phyloP scores from a whole-genome alignment of 176 grass and related monocot genomes.

The Thinopyrum elongatum region DNA sequence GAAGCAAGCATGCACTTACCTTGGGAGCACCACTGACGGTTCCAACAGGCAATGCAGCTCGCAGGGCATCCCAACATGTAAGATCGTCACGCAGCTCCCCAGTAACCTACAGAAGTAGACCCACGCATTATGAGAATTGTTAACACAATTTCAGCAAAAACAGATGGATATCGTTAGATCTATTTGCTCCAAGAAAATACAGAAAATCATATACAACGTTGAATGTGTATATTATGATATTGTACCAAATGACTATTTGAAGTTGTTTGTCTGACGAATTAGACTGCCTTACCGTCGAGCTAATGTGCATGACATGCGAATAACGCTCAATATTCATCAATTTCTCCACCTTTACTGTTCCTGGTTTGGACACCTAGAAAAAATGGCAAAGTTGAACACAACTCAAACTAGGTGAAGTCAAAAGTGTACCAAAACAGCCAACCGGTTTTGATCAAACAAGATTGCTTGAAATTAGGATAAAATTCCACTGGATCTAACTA shows the following conservation, averaged over 20 bases:
- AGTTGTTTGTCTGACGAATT: neutral
- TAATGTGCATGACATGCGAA: slow-evolving; percentile 98
- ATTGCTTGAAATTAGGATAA: neutral
- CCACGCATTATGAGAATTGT: slow-evolving; percentile 5
- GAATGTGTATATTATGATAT: neutral
- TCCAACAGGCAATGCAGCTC: slow-evolving; percentile 84
- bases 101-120: slow-evolving; percentile 56
- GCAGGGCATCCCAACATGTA: slow-evolving; percentile 80
- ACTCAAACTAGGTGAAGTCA: neutral
- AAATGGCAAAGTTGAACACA: neutral
- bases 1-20: slow-evolving; percentile 26
- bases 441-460: neutral
- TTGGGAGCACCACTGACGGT: slow-evolving; percentile 97
- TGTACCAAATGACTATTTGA: neutral
- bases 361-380: slow-evolving; percentile 77
- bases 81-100: slow-evolving; percentile 74
- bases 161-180: neutral
- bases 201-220: neutral
- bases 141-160: neutral
- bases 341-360: slow-evolving; percentile 83
- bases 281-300: slow-evolving; percentile 67
- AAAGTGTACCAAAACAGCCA: neutral
- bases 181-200: neutral
- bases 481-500: neutral
- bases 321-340: slow-evolving; percentile 93